Evolutionary conservation across 352 stramenopile species (phyloP).

Genomic region (Phytophthora lateralis): DNA sequence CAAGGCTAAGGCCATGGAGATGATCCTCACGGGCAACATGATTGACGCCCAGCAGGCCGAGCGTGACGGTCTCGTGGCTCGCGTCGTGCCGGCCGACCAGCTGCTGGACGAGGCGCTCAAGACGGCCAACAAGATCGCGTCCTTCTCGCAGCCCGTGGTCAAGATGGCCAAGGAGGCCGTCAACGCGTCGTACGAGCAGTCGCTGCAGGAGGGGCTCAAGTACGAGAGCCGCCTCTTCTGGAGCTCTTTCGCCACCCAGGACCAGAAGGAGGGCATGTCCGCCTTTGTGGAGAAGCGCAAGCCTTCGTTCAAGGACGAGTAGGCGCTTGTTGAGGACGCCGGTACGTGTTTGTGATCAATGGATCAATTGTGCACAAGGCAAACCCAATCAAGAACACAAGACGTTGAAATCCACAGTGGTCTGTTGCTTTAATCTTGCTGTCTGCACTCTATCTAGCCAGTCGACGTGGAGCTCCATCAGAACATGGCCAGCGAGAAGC

Average conservation of each 20-base stretch:
- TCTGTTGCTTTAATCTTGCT: neutral
- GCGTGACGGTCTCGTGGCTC: slow-evolving; percentile 92
- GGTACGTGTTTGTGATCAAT: neutral
- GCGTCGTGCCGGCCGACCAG: slow-evolving; percentile 91
- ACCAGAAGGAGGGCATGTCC: slow-evolving; percentile 96
- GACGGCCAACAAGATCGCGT: slow-evolving; percentile 96
- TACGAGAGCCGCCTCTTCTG: slow-evolving; percentile 99
- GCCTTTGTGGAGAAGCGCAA: slow-evolving; percentile 98
- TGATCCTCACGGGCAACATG: slow-evolving; percentile 98
- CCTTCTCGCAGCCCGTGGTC: slow-evolving; percentile 95
- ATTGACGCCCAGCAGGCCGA: slow-evolving; percentile 96
- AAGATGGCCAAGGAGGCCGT: slow-evolving; percentile 98
- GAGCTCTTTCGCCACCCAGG: slow-evolving; percentile 96
- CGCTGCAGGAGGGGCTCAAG: slow-evolving; percentile 94
- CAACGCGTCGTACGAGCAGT: slow-evolving; percentile 93
- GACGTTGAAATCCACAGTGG: neutral
- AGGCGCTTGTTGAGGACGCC: slow-evolving; percentile 31
- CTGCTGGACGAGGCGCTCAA: slow-evolving; percentile 96
- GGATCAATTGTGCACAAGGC: neutral
- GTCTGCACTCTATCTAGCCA: neutral
- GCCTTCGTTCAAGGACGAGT: slow-evolving; percentile 95
- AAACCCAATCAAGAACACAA: neutral
- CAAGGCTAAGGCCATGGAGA: slow-evolving; percentile 99
- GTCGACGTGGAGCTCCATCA: neutral
- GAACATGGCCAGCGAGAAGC: slow-evolving; percentile 4